Evolutionary conservation across 2,329 filamentous ascomycete genomes (phyloP), one percentile per base, ranked within the genome.

Genomic region (Neospermospora avenae): DNA sequence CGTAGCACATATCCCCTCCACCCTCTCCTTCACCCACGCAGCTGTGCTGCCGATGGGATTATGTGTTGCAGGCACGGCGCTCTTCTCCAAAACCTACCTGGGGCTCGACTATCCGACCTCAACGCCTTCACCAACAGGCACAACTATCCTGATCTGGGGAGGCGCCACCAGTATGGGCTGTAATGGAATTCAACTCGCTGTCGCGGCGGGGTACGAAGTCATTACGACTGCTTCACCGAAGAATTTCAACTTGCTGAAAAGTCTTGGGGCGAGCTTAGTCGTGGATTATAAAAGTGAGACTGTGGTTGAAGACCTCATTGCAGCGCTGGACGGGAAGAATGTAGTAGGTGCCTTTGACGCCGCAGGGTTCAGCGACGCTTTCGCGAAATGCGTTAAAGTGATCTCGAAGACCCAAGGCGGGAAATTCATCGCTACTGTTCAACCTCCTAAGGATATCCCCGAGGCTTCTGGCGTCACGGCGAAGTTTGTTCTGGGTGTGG

Each of bases 141-240:
- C 76, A 53, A 70, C 72, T 31, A 46, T 78, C 0, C 65, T 84
- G 10, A 60, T 71, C 25, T 70, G 69, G 58, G 68, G 65, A 13
- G 69, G 64, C 13, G 60, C 59, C 7, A 65, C 66, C 8, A 60
- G 55, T 37, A 62, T 68, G 25, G 67, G 63, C 13, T 37, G 58
- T 11, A 74, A 72, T 16, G 77, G 76, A 0, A 77, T 80, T 83
- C 41, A 65, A 61, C 69, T 80, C 3, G 77, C 76, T 1, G 71
- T 70, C 0, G 75, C 73, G 2, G 71, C 77, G 8, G 78, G 78
- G 6, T 73, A 77, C 54, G 74, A 75, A 41, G 76, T 80, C 8
- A 61, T 77, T 31, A 63, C 72, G 4, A 76, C 74, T 3, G 72
- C 71, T 18, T 65, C 62, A 74, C 74, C 14, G 65, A 72, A 10